A percentile compares a stretch with the other conserved stretches of the same genome.
phyloP scores from a whole-genome alignment of 345 rosid genomes.

The Ceriops decandra region DNA sequence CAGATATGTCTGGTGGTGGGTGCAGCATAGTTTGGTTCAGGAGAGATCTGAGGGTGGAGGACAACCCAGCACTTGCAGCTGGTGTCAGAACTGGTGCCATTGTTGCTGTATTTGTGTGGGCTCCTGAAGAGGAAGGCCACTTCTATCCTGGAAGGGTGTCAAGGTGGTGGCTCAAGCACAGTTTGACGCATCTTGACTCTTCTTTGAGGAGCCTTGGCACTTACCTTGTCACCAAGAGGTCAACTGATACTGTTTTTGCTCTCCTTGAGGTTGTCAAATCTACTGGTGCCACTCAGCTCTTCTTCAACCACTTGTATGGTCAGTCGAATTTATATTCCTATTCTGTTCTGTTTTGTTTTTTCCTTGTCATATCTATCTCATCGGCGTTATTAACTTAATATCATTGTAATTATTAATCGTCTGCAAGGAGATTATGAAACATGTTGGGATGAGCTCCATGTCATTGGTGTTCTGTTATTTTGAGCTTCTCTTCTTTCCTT shows the following conservation, averaged over 20 bases:
- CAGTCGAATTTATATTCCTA: constrained; percentile 28
- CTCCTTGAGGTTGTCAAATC: constrained; percentile 78
- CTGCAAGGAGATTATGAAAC: constrained; percentile 7
- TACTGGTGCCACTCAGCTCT: constrained; percentile 90
- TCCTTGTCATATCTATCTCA: not conserved
- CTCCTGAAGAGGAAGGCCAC: constrained; percentile 94
- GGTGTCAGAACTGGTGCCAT: constrained; percentile 90
- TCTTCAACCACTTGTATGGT: constrained; percentile 99
- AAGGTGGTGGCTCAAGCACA: constrained; percentile 98
- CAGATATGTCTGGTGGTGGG: constrained; percentile 71
- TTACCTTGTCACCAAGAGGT: constrained; percentile 76
- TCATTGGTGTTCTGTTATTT: not conserved
- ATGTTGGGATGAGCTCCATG: not conserved
- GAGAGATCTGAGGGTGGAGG: constrained; percentile 98
- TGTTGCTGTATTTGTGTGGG: constrained; percentile 77
- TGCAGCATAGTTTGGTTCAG: constrained; percentile 97
- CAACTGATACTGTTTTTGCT: constrained; percentile 71
- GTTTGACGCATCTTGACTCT: constrained; percentile 85
- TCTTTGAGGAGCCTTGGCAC: constrained; percentile 88
- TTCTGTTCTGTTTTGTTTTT: not conserved
- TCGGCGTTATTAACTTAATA: not conserved
- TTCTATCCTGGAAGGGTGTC: constrained; percentile 92
- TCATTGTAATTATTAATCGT: not conserved
- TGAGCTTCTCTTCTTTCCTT: not conserved
- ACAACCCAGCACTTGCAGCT: constrained; percentile 88